Percentiles rank a stretch among this genome's conserved stretches.
Evolutionary conservation across 257 asterid species (phyloP).

Genomic region (Ligustrum vulgare): DNA sequence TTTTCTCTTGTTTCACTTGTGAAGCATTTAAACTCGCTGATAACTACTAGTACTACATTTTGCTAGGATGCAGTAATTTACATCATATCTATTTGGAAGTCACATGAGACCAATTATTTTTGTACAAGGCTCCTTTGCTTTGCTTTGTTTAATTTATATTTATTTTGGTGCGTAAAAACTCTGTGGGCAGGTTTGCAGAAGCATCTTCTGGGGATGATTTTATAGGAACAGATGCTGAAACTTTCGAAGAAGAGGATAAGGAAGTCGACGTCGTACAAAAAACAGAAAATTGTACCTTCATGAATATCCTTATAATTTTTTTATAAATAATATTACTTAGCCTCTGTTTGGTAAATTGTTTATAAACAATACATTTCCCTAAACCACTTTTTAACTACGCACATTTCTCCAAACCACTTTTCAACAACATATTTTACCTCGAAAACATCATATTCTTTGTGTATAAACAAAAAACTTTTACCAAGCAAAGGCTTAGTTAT

Average conservation of each 20-base stretch:
- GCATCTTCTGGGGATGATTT: conserved; percentile 64
- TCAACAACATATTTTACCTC: too few relatives aligned
- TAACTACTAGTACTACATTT: background rate
- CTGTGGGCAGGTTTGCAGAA: conserved; percentile 63
- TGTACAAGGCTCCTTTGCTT: background rate
- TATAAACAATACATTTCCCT: too few relatives aligned
- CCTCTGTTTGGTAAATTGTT: too few relatives aligned
- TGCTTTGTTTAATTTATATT: conserved; percentile 8
- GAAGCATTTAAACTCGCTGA: background rate
- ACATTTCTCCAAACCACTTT: too few relatives aligned
- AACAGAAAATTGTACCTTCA: conserved; percentile 20
- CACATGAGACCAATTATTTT: background rate
- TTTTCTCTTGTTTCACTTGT: background rate
- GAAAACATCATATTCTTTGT: too few relatives aligned
- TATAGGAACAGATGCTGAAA: conserved; percentile 37
- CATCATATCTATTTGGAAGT: background rate
- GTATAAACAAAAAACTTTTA: too few relatives aligned
- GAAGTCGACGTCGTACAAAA: conserved; percentile 29
- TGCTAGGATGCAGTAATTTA: conserved; percentile 8
- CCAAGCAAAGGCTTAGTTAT: background rate
- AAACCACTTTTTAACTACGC: too few relatives aligned
- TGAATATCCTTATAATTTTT: conserved; percentile 40
- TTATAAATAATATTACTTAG: background rate
- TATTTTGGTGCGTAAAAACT: conserved; percentile 12
- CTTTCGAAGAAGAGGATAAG: conserved; percentile 50